Evolutionary conservation across 306 rosid species (phyloP).

Genomic region (Fragaria vesca): DNA sequence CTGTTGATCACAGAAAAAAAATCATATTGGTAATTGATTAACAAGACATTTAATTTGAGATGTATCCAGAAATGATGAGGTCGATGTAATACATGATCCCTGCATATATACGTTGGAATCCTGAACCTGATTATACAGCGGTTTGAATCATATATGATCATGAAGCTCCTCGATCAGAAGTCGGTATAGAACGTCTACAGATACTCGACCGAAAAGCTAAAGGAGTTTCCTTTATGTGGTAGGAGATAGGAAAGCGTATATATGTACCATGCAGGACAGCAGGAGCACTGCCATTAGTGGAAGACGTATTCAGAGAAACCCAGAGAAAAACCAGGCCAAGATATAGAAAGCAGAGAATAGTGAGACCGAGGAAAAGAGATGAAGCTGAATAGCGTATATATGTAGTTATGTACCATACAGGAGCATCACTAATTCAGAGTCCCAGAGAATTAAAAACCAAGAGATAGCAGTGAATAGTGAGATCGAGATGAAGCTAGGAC

Average conservation of each 20-base stretch:
- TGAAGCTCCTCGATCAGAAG: background rate
- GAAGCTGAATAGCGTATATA: too few species aligned
- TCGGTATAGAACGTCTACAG: background rate
- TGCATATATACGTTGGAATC: too few species aligned
- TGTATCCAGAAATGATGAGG: background rate
- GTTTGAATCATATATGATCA: too few species aligned
- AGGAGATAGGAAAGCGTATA: background rate
- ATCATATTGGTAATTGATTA: background rate
- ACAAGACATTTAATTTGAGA: background rate
- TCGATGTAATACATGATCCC: background rate
- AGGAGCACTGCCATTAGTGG: constrained; percentile 4
- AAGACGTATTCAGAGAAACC: background rate
- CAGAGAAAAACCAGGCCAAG: too few species aligned
- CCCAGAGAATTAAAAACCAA: background rate
- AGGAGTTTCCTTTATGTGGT: background rate
- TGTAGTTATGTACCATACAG: too few species aligned
- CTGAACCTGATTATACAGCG: too few species aligned
- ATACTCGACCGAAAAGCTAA: background rate
- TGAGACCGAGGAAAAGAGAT: too few species aligned
- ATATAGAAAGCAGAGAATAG: too few species aligned
- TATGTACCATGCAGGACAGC: background rate
- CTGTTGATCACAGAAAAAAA: background rate
- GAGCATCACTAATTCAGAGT: background rate
- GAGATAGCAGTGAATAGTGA: background rate
- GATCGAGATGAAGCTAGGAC: background rate